phyloP scores from a whole-genome alignment of 768 basidiomycete species.

The Saitozyma podzolica region DNA sequence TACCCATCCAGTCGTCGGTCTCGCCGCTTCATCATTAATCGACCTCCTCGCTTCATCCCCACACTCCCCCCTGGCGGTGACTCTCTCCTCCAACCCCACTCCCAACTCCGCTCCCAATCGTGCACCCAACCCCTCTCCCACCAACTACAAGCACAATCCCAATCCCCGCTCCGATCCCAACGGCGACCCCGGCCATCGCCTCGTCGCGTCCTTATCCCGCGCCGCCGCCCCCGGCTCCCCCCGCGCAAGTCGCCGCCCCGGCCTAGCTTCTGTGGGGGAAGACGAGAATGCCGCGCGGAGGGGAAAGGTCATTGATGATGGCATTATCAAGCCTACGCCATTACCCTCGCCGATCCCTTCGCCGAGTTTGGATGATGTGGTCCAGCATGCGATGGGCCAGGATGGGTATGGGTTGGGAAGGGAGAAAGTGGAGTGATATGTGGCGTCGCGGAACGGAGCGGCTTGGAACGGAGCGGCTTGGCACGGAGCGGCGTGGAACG shows the following conservation, averaged over 20 bases:
- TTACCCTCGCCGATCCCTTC: no score
- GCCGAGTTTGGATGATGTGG: no score
- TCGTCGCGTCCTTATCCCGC: neutral
- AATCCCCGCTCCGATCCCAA: no score
- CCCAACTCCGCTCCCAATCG: no score
- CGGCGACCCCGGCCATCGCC: no score
- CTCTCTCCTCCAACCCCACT: no score
- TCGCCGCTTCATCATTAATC: conserved; percentile 13
- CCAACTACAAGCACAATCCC: no score
- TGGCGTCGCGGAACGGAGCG: no score
- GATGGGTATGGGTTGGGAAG: no score
- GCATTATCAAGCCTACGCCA: conserved; percentile 8
- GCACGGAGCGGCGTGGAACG: no score
- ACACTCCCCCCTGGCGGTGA: neutral
- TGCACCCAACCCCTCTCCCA: neutral
- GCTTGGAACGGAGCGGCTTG: no score
- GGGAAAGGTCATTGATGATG: conserved; percentile 32
- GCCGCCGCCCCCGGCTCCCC: neutral
- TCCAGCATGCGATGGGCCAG: no score
- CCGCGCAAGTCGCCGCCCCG: neutral
- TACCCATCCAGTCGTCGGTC: conserved; percentile 21
- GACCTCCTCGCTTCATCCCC: conserved; percentile 9
- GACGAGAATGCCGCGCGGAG: conserved; percentile 42
- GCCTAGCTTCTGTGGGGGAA: neutral
- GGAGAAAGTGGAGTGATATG: conserved; percentile 3